Percentiles rank a stretch among this genome's conserved stretches.
Evolutionary conservation across 2,329 filamentous ascomycete genomes (phyloP).

Genomic region (Aspergillus aculeatinus): DNA sequence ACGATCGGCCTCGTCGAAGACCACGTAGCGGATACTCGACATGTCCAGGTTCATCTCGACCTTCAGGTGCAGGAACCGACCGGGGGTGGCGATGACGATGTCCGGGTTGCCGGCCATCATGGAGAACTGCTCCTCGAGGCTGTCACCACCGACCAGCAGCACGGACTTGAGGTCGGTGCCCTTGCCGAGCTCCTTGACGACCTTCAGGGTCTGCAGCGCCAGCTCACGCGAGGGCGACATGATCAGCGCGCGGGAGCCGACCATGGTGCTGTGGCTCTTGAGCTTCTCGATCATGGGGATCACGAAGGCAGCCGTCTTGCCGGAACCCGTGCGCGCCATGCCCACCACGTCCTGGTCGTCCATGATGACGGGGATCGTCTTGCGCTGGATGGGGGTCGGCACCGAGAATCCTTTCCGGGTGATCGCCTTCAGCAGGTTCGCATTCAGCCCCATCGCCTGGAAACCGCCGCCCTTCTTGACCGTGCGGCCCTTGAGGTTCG

Average conservation of each 20-base stretch:
- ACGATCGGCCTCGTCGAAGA: conserved; percentile 96
- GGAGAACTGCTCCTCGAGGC: conserved; percentile 89
- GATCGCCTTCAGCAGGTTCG: conserved; percentile 84
- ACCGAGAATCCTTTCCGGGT: conserved; percentile 91
- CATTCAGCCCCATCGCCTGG: conserved; percentile 87
- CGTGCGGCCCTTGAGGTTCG: conserved; percentile 77
- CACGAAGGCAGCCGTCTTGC: conserved; percentile 97
- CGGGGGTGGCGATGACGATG: conserved; percentile 94
- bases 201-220: conserved; percentile 90
- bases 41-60: conserved; percentile 93
- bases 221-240: conserved; percentile 91
- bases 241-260: conserved; percentile 83
- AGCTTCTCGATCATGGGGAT: conserved; percentile 97
- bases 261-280: conserved; percentile 79
- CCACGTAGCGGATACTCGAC: conserved; percentile 88
- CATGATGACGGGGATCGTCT: conserved; percentile 88
- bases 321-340: conserved; percentile 97
- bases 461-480: conserved; percentile 97
- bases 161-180: conserved; percentile 92
- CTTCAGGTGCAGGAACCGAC: conserved; percentile 93
- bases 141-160: conserved; percentile 90
- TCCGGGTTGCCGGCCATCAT: conserved; percentile 94
- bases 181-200: conserved; percentile 88
- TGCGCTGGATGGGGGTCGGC: conserved; percentile 95
- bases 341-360: conserved; percentile 94